These are phyloP conservation scores for Paramecium octaurelia DNA, from an alignment of 73 alveolate genomes.

Conservation along the genomic window DNA sequence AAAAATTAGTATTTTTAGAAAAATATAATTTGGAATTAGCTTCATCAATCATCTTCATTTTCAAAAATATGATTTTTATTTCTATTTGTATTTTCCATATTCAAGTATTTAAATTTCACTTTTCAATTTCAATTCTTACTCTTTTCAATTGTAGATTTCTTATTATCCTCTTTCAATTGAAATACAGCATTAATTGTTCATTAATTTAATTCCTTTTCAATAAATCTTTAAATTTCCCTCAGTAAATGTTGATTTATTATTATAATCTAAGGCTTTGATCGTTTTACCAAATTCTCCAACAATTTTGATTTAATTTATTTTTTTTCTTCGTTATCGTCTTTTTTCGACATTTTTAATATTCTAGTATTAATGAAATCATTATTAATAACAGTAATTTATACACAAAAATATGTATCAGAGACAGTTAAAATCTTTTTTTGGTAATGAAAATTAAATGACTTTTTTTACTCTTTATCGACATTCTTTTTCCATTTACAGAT, in stretches of 20 bases:
- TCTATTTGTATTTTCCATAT: background rate
- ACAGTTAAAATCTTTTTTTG: background rate
- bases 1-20: background rate
- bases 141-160: background rate
- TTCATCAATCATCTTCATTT: background rate
- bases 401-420: background rate
- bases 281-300: background rate
- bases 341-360: background rate
- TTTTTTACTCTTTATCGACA: background rate
- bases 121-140: background rate
- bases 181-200: background rate
- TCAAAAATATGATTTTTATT: background rate
- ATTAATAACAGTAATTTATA: background rate
- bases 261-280: too few relatives aligned
- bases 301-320: background rate
- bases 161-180: background rate
- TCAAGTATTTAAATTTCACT: background rate
- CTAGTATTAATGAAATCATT: background rate
- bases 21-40: background rate
- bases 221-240: background rate
- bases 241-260: background rate
- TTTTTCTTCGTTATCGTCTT: background rate
- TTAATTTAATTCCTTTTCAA: background rate
- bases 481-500: background rate
- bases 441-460: background rate